These are phyloP conservation scores for Ophiocordyceps sinensis DNA, from an alignment of 2,329 filamentous ascomycete genomes.

Conservation along the genomic window DNA sequence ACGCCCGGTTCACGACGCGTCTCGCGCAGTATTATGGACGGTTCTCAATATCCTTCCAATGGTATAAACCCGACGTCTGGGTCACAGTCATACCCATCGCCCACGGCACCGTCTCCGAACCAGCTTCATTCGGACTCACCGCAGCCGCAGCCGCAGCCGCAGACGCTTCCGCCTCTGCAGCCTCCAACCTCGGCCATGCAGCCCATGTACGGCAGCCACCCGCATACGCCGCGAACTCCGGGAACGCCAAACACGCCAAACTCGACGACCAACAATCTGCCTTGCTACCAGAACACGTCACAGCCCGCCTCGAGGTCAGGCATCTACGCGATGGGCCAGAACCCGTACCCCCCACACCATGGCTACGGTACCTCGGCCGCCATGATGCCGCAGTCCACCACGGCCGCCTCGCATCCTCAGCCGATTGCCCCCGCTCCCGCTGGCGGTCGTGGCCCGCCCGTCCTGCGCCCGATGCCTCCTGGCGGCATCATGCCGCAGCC, in stretches of 20 bases:
- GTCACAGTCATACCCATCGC: constrained; percentile 34
- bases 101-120: constrained; percentile 35
- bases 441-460: constrained; percentile 40
- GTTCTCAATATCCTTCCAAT: constrained; percentile 38
- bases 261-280: constrained; percentile 36
- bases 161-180: constrained; percentile 42
- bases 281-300: constrained; percentile 36
- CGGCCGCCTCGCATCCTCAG: constrained; percentile 56
- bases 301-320: constrained; percentile 32
- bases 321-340: constrained; percentile 40
- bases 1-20: constrained; percentile 15
- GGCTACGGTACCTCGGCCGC: constrained; percentile 39
- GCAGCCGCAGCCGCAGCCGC: constrained; percentile 32
- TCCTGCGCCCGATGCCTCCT: constrained; percentile 57
- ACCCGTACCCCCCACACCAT: constrained; percentile 38
- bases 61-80: constrained; percentile 39
- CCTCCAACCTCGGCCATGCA: constrained; percentile 28
- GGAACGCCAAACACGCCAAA: constrained; percentile 49
- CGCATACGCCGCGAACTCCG: constrained; percentile 47
- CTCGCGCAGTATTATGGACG: constrained; percentile 35
- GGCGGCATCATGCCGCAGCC: constrained; percentile 47
- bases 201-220: constrained; percentile 39
- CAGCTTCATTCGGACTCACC: constrained; percentile 33
- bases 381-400: constrained; percentile 54
- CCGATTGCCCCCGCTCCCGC: constrained; percentile 60